phyloP scores from a whole-genome alignment of 1,139 yeast species.

The Debaryomyces udenii region DNA sequence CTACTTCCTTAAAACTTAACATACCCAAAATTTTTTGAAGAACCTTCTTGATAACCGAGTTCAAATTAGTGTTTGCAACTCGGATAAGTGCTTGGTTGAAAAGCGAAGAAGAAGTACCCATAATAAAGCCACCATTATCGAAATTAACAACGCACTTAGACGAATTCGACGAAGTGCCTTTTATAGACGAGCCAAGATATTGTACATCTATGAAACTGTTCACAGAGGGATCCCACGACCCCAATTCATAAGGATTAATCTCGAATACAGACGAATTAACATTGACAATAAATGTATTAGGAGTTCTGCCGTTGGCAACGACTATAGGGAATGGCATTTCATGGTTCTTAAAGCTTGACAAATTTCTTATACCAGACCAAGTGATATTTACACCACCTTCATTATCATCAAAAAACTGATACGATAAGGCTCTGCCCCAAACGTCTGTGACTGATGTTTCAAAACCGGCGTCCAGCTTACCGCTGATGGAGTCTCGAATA shows the following conservation, averaged over 20 bases:
- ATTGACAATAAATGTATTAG: conserved; percentile 35
- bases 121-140: conserved; percentile 48
- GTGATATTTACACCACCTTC: conserved; percentile 36
- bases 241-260: conserved; percentile 45
- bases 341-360: conserved; percentile 30
- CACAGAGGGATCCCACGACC: conserved; percentile 49
- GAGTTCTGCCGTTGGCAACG: conserved; percentile 43
- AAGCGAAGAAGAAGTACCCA: conserved; percentile 50
- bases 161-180: conserved; percentile 29
- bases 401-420: conserved; percentile 34
- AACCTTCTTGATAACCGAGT: conserved; percentile 28
- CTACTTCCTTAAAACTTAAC: conserved; percentile 33
- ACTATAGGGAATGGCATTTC: conserved; percentile 49
- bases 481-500: conserved; percentile 31
- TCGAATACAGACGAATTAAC: conserved; percentile 47
- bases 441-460: conserved; percentile 43
- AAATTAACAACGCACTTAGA: conserved; percentile 36
- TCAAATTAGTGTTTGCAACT: conserved; percentile 24
- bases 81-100: conserved; percentile 40
- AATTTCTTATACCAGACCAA: conserved; percentile 41
- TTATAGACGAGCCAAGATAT: conserved; percentile 39
- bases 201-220: conserved; percentile 33
- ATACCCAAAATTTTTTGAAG: conserved; percentile 28
- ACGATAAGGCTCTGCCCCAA: conserved; percentile 48
- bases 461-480: conserved; percentile 41